Percentiles rank a stretch among this genome's conserved stretches.
These are phyloP conservation scores for Microcera coccophila DNA, from an alignment of 2,329 filamentous ascomycete species.

Conservation along the genomic window DNA sequence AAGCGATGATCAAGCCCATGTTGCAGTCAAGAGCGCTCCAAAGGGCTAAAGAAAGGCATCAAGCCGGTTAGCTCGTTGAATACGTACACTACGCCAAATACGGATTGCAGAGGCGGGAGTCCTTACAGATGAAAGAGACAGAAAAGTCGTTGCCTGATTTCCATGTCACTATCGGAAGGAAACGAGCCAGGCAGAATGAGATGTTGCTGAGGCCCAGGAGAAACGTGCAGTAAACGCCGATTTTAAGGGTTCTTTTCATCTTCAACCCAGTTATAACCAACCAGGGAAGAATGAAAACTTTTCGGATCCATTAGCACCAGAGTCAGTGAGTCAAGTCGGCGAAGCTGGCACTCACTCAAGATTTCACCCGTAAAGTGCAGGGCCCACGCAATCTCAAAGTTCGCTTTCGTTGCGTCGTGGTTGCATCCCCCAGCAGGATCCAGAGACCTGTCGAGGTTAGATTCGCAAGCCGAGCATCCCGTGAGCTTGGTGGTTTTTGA, in stretches of 20 bases:
- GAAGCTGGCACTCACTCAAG: neutral
- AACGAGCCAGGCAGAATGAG: conserved; percentile 9
- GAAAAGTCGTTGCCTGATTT: conserved; percentile 6
- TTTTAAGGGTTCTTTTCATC: conserved; percentile 2
- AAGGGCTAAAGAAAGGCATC: conserved; percentile 1
- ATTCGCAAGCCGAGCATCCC: neutral
- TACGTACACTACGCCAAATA: too few species aligned
- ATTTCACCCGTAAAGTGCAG: conserved; percentile 13
- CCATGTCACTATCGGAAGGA: conserved; percentile 12
- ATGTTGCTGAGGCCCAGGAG: conserved; percentile 18
- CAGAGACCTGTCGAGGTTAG: neutral
- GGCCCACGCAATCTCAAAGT: conserved; percentile 14
- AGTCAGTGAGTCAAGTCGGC: fast-evolving
- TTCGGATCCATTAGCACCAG: neutral
- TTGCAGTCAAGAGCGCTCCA: conserved; percentile 17
- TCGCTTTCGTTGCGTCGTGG: neutral
- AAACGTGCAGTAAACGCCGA: conserved; percentile 18
- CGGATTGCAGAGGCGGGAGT: too few species aligned
- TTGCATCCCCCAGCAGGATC: neutral
- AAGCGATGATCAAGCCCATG: conserved; percentile 16
- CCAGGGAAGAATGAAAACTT: conserved; percentile 16
- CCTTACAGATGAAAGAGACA: conserved; percentile 12
- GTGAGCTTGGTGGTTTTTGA: too few species aligned
- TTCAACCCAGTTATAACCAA: conserved; percentile 11
- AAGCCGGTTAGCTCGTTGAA: neutral